Evolutionary conservation across 306 rosid species (phyloP).

Genomic region (Dryas alaskensis): DNA sequence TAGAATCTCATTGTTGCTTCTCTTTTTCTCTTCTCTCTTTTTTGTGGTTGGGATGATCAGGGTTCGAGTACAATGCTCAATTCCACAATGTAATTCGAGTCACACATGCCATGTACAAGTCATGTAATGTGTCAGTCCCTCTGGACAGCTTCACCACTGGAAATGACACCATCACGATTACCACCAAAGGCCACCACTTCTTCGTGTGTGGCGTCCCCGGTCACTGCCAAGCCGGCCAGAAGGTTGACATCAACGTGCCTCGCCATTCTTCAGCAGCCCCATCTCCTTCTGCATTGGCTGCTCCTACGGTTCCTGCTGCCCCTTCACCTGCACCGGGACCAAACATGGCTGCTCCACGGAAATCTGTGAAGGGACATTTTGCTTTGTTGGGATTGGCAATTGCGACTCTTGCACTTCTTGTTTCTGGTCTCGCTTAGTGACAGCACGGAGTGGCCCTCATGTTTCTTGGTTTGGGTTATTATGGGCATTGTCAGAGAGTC

Average conservation of each 20-base stretch:
- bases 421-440: constrained; percentile 27
- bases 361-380: constrained; percentile 27
- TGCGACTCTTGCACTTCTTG: constrained; percentile 20
- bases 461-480: background rate
- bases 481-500: background rate
- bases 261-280: constrained; percentile 28
- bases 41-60: constrained; percentile 31
- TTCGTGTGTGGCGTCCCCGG: constrained; percentile 88
- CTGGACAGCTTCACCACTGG: constrained; percentile 65
- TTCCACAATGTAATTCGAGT: constrained; percentile 86
- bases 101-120: constrained; percentile 67
- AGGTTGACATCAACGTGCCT: constrained; percentile 65
- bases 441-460: background rate
- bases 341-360: constrained; percentile 33
- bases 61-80: constrained; percentile 56
- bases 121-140: constrained; percentile 68
- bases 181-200: constrained; percentile 66
- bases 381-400: constrained; percentile 33
- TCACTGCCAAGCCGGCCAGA: constrained; percentile 80
- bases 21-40: background rate
- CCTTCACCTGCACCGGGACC: constrained; percentile 49
- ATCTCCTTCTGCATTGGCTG: constrained; percentile 27
- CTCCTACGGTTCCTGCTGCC: constrained; percentile 32
- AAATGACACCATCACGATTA: constrained; percentile 63
- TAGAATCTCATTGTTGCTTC: background rate